These are phyloP conservation scores for Aspergillus fijiensis DNA, from an alignment of 2,329 filamentous ascomycete species.

Conservation along the genomic window DNA sequence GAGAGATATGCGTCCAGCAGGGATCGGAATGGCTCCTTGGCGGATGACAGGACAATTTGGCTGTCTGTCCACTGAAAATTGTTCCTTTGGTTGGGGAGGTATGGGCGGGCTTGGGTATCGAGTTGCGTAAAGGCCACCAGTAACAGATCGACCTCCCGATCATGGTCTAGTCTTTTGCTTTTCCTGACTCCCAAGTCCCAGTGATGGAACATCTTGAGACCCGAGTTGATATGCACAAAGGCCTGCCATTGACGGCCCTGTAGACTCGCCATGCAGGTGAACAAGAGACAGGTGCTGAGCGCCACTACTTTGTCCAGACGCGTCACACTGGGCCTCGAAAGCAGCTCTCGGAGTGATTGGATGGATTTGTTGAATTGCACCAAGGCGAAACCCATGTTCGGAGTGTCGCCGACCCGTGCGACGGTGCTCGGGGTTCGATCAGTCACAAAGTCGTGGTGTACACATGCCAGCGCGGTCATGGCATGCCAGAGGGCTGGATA, in stretches of 20 bases:
- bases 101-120: constrained; percentile 8
- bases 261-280: constrained; percentile 3
- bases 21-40: background rate
- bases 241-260: constrained; percentile 6
- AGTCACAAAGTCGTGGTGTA: constrained; percentile 3
- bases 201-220: constrained; percentile 4
- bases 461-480: constrained; percentile 6
- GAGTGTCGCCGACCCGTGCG: background rate
- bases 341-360: background rate
- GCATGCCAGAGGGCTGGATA: constrained; percentile 8
- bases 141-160: background rate
- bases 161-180: background rate
- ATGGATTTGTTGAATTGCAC: constrained; percentile 4
- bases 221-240: constrained; percentile 10
- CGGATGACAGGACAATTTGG: background rate
- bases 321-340: background rate
- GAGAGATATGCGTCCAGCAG: background rate
- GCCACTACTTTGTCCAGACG: background rate
- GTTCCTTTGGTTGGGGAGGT: background rate
- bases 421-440: background rate
- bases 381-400: background rate
- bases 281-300: constrained; percentile 6
- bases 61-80: background rate
- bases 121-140: constrained; percentile 1
- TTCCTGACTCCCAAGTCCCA: background rate